These are phyloP conservation scores for Globisporangium cystogenes DNA, from an alignment of 352 stramenopile species.

Conservation along the genomic window DNA sequence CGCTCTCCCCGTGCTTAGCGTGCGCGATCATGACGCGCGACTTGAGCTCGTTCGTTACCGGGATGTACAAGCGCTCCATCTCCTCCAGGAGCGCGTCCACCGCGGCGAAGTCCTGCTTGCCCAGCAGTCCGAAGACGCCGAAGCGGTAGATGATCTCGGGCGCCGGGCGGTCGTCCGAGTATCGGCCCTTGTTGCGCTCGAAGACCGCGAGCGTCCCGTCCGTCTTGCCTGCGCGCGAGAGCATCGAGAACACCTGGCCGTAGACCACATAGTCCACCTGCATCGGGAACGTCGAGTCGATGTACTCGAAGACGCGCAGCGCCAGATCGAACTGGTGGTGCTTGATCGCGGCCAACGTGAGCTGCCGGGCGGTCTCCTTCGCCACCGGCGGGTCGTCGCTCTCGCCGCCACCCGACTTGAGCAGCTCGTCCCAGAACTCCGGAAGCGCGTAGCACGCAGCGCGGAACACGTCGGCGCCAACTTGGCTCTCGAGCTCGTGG, in stretches of 20 bases:
- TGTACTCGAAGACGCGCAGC: constrained; percentile 31
- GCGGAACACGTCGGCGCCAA: constrained; percentile 18
- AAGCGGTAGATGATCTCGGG: constrained; percentile 62
- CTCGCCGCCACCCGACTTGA: constrained; percentile 3
- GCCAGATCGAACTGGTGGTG: constrained; percentile 23
- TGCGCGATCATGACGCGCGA: constrained; percentile 39
- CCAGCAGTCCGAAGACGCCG: constrained; percentile 37
- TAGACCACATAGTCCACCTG: constrained; percentile 33
- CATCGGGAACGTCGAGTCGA: constrained; percentile 25
- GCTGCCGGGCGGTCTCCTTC: constrained; percentile 19
- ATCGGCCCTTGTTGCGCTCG: constrained; percentile 21
- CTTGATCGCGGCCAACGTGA: constrained; percentile 25
- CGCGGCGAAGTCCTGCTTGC: constrained; percentile 21
- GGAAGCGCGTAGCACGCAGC: constrained; percentile 22
- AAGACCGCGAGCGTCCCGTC: constrained; percentile 24
- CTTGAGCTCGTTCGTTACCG: constrained; percentile 33
- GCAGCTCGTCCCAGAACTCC: constrained; percentile 20
- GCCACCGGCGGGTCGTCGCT: not conserved
- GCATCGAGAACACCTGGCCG: constrained; percentile 35
- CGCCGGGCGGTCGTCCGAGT: constrained; percentile 15
- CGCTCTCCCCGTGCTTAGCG: constrained; percentile 24
- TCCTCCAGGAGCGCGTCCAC: constrained; percentile 28
- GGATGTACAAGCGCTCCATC: constrained; percentile 24
- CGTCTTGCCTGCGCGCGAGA: constrained; percentile 15
- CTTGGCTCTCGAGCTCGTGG: constrained; percentile 19